Evolutionary conservation across 2,329 filamentous ascomycete genomes (phyloP), one percentile per base, ranked within the genome.

Genomic region (Chrysoporthe puriensis): DNA sequence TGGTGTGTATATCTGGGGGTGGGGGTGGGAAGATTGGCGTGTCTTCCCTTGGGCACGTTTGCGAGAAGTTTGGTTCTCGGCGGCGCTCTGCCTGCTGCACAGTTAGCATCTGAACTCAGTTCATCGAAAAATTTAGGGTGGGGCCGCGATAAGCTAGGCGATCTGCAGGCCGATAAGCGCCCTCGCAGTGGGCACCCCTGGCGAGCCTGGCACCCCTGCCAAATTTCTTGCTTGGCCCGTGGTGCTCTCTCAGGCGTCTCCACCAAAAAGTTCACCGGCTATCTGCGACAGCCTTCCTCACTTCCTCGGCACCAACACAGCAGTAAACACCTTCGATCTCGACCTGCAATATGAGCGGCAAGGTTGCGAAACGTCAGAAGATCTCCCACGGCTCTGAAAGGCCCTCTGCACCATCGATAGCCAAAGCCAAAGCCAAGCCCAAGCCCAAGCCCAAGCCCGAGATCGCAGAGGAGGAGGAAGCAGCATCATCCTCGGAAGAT

Each of bases 351-450:
- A 63, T 57, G 42, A 63, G 32, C 56, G 62, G 44, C 0, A 59
- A 65, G 52, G 72, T 77, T 50, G 61, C 73, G 34, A 84, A 84
- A 70, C 76, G 82, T 67, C 78, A 79, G 74, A 84, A 82, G 75
- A 68, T 77, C 50, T 77, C 77, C 62, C 76, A 77, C 5, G 73
- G 73, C 56, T 70, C 70, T 26, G 26, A 40, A n/a, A 52, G 59
- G 4, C 59, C 68, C 36, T 57, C 56, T 13, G 57, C 63, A 2
- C 43, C 67, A 64, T 42, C 66, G 13, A 44, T 40, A 46, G 21
- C 71, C 4, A 65, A 66, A 36, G 43, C 71, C 18, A 57, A 71
- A 57, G 61, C 72, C 44, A 44, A 44, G 52, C 18, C 71, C 4
- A 65, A 66, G 36, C 42, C 71, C 18, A 57, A 71, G 59, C 59